Evolutionary conservation across 345 rosid species (phyloP), one percentile per base, ranked within the genome.

Genomic region (Ailanthus altissimus): DNA sequence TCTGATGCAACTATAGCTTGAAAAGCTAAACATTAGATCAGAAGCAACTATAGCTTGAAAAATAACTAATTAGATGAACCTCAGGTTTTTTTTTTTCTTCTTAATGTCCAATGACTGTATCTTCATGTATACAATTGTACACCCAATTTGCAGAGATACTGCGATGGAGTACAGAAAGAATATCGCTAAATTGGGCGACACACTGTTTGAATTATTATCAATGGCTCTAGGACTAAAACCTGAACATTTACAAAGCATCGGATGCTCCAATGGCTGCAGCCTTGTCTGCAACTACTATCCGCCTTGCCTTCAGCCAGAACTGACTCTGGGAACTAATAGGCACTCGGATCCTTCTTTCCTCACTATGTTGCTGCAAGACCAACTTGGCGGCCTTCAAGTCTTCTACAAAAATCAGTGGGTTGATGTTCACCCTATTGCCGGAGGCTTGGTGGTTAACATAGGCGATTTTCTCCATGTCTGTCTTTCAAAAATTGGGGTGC

Each of bases 331-430:
- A 10, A 16, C 26, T 65, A 65, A 0, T 10, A 65, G 49, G 25
- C 49, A 64, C 1, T 40, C 26, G 5, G 69, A 64, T 64, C 49
- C 69, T 42, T 20, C 50, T 40, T 64, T 64, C 49, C 49, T 40
- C 8, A 20, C 49, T 40, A 9, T 64, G 38, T 2, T 40, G 5
- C 13, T 64, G 26, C 69, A 78, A 53, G 77, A 78, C 62, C 32
- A 63, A 14, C 40, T 62, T 15, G 65, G 65, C 1, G 81, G 81
- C 38, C 81, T 72, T 40, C 81, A 78, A 72, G 72, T 63, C 47
- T 23, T 40, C 0, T 2, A 47, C 28, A 28, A 78, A 42, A 25
- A 72, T 23, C 64, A 25, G 8, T 62, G 77, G 81, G 51, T 72
- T 28, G 72, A 78, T 46, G 73, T 78, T 49, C 73, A 71, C n/a